phyloP scores from a whole-genome alignment of 2,329 filamentous ascomycete species.

The Exophiala mesophila region DNA sequence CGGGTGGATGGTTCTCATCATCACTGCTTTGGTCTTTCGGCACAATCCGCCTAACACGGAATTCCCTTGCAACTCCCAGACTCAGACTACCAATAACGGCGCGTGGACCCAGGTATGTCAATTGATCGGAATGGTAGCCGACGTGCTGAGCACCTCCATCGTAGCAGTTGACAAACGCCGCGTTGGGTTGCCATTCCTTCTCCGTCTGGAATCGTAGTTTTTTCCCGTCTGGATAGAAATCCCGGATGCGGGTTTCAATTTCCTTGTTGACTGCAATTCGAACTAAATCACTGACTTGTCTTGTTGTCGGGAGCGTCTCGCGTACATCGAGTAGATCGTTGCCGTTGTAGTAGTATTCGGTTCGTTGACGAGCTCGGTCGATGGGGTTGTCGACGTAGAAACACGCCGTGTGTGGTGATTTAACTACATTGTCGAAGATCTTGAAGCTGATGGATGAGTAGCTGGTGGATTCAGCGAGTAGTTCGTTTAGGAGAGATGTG shows the following conservation, averaged over 20 bases:
- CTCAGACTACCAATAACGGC: slow-evolving; percentile 86
- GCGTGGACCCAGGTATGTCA: slow-evolving; percentile 87
- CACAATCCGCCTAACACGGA: slow-evolving; percentile 74
- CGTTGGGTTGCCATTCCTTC: slow-evolving; percentile 73
- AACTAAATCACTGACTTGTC: slow-evolving; percentile 64
- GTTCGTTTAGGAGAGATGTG: slow-evolving; percentile 66
- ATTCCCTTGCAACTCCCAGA: slow-evolving; percentile 87
- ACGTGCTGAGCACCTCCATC: slow-evolving; percentile 74
- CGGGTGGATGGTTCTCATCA: not conserved
- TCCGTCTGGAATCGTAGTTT: slow-evolving; percentile 72
- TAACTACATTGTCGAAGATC: slow-evolving; percentile 80
- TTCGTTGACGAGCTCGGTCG: slow-evolving; percentile 65
- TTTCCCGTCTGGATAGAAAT: slow-evolving; percentile 61
- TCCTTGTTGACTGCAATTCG: slow-evolving; percentile 71
- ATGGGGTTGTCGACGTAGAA: slow-evolving; percentile 72
- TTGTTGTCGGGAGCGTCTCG: slow-evolving; percentile 68
- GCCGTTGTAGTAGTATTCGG: slow-evolving; percentile 83
- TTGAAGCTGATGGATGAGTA: slow-evolving; percentile 73
- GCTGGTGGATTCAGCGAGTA: slow-evolving; percentile 66
- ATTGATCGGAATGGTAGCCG: slow-evolving; percentile 86
- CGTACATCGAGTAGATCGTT: slow-evolving; percentile 69
- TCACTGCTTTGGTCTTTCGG: slow-evolving; percentile 49
- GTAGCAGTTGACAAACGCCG: slow-evolving; percentile 94
- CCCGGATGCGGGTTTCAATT: slow-evolving; percentile 64
- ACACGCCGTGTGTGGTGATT: slow-evolving; percentile 75